A percentile compares a stretch with the other conserved stretches of the same genome.
Evolutionary conservation across 2,329 filamentous ascomycete genomes (phyloP).

Genomic region (Botrytis sinoallii): DNA sequence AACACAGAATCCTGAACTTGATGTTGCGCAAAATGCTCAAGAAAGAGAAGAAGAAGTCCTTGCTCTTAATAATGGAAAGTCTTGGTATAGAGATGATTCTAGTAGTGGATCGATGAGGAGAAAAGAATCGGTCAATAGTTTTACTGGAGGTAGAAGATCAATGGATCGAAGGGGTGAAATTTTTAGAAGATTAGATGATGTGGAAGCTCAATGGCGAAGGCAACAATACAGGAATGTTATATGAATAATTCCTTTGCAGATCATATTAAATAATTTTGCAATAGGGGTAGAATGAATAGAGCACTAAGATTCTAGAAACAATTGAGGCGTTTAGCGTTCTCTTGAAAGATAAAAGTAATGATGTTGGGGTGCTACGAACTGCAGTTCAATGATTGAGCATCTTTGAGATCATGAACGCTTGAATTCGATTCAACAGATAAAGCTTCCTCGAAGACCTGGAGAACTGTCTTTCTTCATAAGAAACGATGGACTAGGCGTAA

Average conservation of each 20-base stretch:
- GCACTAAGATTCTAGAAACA: background rate
- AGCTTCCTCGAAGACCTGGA: background rate
- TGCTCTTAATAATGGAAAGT: background rate
- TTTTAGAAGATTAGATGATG: background rate
- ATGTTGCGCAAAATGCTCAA: constrained; percentile 28
- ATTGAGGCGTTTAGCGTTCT: background rate
- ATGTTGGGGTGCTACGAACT: background rate
- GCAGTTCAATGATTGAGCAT: background rate
- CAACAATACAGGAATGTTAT: background rate
- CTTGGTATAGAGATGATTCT: background rate
- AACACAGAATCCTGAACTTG: constrained; percentile 44
- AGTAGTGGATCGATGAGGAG: background rate
- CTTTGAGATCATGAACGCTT: background rate
- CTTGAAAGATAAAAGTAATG: background rate
- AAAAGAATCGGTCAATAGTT: constrained; percentile 1
- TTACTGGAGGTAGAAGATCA: background rate
- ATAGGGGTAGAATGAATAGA: background rate
- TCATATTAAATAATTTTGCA: too few species aligned
- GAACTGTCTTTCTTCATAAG: background rate
- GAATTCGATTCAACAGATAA: background rate
- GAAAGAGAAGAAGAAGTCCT: constrained; percentile 15
- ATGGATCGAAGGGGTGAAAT: background rate
- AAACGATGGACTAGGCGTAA: background rate
- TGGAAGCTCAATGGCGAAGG: constrained; percentile 10
- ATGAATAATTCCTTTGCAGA: background rate